Evolutionary conservation across 352 stramenopile genomes (phyloP), one percentile per base, ranked within the genome.

Genomic region (Phytophthora multivora): DNA sequence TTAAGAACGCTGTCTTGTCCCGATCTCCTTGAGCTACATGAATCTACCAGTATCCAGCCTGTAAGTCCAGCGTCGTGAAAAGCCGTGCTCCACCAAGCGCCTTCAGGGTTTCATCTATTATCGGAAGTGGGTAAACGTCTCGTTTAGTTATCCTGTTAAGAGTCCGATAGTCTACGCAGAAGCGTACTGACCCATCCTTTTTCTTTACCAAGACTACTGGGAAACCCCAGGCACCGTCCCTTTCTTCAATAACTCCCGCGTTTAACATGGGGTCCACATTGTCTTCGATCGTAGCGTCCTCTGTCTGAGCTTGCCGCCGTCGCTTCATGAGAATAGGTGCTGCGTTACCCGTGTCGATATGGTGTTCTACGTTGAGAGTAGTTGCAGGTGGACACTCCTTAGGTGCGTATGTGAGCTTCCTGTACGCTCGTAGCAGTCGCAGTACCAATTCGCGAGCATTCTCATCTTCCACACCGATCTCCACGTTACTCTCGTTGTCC

Each of bases 41-140:
- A 4, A 54, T 45, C 13, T 54, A 19, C 31, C 48, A 54, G 18
- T 58, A 58, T 3, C 51, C 51, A 4, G 38, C 15, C 0, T 18
- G 5, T 3, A 58, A 16, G 15, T 41, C 36, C 0, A 58, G 12
- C 3, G 51, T 58, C 2, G 51, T 42, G 12, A 58, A 58, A 1
- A 58, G 12, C 0, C 7, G 11, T 11, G 26, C 51, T 0, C 38
- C 51, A 3, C 38, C 21, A 5, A 58, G 28, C 4, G 51, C 25
- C 5, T 41, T 38, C 7, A 58, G 18, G 2, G 51, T 58, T n/a
- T 58, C 51, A n/a, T 58, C 51, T 3, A 58, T 49, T 21, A 38
- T 15, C 1, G 51, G 38, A 1, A 58, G 16, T 4, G 51, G 51
- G 26, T 58, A 58, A 3, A 58, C 51, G 9, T 58, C 51, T 5